Conservation (phyloP, 1,284 basidiomycete genomes). For the Sphagnurus paluster region DNA sequence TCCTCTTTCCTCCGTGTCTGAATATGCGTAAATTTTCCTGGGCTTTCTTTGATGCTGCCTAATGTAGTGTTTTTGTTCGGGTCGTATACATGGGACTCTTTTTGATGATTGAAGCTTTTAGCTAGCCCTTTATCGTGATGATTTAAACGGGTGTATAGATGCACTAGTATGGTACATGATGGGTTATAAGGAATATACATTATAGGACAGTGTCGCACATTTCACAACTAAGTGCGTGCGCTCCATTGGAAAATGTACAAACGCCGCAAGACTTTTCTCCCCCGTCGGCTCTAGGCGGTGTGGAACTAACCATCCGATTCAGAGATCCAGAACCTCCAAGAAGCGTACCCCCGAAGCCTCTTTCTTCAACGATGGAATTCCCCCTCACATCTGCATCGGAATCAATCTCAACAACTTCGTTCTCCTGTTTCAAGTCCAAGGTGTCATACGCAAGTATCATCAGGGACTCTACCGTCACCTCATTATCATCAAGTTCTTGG, state of each 20-base stretch:
- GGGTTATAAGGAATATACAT: conserved; percentile 18
- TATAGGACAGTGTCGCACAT: conserved; percentile 41
- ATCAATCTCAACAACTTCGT: conserved; percentile 55
- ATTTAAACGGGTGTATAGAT: conserved; percentile 19
- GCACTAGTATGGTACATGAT: conserved; percentile 8
- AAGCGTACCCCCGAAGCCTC: conserved; percentile 74
- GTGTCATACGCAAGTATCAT: conserved; percentile 63
- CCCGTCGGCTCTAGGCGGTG: conserved; percentile 17
- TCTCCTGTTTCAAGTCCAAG: conserved; percentile 64
- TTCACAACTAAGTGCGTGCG: conserved; percentile 35
- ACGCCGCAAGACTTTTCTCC: conserved; percentile 37
- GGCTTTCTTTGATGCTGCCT: conserved; percentile 23
- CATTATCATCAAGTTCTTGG: conserved; percentile 64
- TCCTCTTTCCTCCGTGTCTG: conserved; percentile 34
- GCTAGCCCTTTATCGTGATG: conserved; percentile 4
- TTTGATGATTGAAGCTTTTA: conserved; percentile 11
- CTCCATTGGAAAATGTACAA: conserved; percentile 46
- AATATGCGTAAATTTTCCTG: conserved; percentile 38
- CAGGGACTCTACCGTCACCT: conserved; percentile 58
- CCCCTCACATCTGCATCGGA: conserved; percentile 56
- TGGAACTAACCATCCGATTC: conserved; percentile 19
- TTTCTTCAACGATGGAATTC: conserved; percentile 54
- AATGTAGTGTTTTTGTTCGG: conserved; percentile 24
- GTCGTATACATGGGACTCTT: conserved; percentile 26
- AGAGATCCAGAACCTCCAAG: conserved; percentile 46